These are phyloP conservation scores for Porcisia hertigi DNA, from an alignment of 208 protist species.

Conservation along the genomic window DNA sequence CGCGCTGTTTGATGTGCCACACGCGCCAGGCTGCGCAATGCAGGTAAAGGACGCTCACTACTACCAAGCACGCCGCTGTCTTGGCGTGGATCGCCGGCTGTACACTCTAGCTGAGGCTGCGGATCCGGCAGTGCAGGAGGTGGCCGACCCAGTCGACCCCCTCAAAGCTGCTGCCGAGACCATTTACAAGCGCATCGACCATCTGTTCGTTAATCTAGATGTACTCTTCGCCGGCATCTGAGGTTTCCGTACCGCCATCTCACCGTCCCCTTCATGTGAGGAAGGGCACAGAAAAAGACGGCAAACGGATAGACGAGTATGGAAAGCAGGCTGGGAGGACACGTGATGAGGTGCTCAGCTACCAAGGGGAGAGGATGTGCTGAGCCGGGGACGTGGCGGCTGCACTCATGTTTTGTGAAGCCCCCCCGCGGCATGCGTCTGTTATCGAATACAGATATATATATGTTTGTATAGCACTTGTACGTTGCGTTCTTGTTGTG, in stretches of 20 bases:
- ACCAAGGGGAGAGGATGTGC: not conserved
- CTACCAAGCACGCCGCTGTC: constrained; percentile 66
- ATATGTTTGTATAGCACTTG: too few relatives aligned
- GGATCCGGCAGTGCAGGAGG: constrained; percentile 48
- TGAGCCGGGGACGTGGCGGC: not conserved
- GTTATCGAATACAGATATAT: too few relatives aligned
- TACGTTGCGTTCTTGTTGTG: too few relatives aligned
- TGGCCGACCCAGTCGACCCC: constrained; percentile 67
- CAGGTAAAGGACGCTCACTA: constrained; percentile 67
- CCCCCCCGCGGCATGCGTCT: not conserved
- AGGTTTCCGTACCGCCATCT: constrained; percentile 11
- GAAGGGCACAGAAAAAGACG: not conserved
- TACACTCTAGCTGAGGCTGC: constrained; percentile 69
- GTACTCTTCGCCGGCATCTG: constrained; percentile 49
- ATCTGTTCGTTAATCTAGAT: constrained; percentile 78
- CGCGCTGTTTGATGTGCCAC: constrained; percentile 88
- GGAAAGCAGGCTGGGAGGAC: not conserved
- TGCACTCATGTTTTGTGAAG: not conserved
- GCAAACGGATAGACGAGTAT: not conserved
- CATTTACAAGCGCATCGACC: constrained; percentile 87
- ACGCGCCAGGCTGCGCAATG: constrained; percentile 63
- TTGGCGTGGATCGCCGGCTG: constrained; percentile 57
- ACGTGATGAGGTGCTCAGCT: not conserved
- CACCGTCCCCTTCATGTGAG: not conserved
- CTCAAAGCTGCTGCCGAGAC: constrained; percentile 64